Percentiles rank a stretch among this genome's conserved stretches.
Conservation (phyloP, 2,329 filamentous ascomycete genomes). For the Exophiala alcalophila region DNA sequence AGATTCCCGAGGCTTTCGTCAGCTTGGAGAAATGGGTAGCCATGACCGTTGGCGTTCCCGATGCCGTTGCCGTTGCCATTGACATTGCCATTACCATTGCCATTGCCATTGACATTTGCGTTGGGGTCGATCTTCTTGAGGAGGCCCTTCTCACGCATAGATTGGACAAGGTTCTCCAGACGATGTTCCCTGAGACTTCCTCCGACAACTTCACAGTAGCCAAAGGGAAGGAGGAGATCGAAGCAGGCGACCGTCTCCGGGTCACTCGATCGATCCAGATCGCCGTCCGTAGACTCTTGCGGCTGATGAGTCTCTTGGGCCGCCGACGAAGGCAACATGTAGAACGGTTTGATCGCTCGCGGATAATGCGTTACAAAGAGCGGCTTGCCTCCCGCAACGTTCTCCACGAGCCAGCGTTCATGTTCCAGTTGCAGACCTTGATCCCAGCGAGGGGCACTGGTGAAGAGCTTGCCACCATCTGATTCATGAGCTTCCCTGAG, state of each 20-base stretch:
- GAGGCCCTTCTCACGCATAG: constrained; percentile 69
- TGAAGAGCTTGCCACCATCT: constrained; percentile 54
- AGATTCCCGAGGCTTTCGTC: constrained; percentile 52
- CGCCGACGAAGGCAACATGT: constrained; percentile 62
- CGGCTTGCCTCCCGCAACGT: constrained; percentile 62
- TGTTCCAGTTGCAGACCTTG: constrained; percentile 83
- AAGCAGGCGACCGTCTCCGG: constrained; percentile 76
- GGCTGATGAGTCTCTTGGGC: neutral
- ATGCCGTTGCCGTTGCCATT: constrained; percentile 3
- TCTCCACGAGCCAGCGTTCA: constrained; percentile 78
- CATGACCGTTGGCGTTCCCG: constrained; percentile 4
- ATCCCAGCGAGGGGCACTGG: constrained; percentile 67
- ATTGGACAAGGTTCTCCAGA: constrained; percentile 61
- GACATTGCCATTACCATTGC: neutral
- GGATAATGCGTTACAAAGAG: constrained; percentile 94
- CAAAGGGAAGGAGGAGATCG: constrained; percentile 74
- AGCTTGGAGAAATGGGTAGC: constrained; percentile 39
- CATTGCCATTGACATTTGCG: constrained; percentile 2
- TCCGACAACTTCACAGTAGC: constrained; percentile 80
- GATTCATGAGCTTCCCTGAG: constrained; percentile 59
- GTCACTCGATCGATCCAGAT: too few species aligned
- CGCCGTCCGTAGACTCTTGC: neutral
- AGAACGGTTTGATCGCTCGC: constrained; percentile 86
- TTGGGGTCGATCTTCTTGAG: constrained; percentile 37
- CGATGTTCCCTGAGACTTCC: constrained; percentile 87